These are phyloP conservation scores for Dendrocalamus latiflorus DNA, from an alignment of 202 grass and related monocot species.

Conservation along the genomic window DNA sequence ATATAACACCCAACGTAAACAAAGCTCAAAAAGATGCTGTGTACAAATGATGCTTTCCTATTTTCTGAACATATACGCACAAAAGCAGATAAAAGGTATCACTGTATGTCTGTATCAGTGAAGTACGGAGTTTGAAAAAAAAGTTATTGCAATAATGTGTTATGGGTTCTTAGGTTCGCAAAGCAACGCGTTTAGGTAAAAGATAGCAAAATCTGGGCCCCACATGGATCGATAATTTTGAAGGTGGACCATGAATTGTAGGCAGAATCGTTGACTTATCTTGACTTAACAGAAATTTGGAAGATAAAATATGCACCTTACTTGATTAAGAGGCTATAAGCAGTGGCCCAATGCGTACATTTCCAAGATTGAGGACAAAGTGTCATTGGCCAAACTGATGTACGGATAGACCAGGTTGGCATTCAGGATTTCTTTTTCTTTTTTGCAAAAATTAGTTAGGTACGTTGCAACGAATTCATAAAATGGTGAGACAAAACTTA, in stretches of 20 bases:
- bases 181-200: too few species aligned
- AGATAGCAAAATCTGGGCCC: too few species aligned
- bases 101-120: too few species aligned
- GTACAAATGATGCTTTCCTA: neutral
- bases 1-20: neutral
- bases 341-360: neutral
- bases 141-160: neutral
- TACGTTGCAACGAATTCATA: too few species aligned
- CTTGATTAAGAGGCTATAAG: neutral
- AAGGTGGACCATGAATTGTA: neutral
- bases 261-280: neutral
- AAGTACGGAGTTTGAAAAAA: neutral
- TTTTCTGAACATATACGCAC: neutral
- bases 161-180: neutral
- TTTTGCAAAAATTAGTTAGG: too few species aligned
- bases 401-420: neutral
- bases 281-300: neutral
- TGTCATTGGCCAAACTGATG: neutral
- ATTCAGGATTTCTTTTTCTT: neutral
- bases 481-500: too few species aligned
- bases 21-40: neutral
- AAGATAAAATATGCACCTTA: neutral
- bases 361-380: neutral
- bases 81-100: neutral
- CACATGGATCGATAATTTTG: neutral